Evolutionary conservation across 2,329 filamentous ascomycete genomes (phyloP).

Genomic region (Cladosporium austrohemisphaericum): DNA sequence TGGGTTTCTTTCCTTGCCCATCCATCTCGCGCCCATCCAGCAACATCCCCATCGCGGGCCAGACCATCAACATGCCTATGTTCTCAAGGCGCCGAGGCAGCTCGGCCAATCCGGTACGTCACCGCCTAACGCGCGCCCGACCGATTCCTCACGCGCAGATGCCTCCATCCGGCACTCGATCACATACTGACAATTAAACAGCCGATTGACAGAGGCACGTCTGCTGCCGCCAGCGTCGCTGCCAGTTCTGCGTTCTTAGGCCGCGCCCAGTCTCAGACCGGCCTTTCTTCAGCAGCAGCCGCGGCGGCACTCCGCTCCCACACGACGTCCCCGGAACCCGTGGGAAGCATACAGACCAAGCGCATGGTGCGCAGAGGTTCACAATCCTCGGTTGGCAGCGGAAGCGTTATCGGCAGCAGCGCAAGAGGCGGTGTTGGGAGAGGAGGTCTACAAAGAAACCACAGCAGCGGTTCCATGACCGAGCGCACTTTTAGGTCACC

Average conservation of each 20-base stretch:
- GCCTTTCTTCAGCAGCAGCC: constrained; percentile 79
- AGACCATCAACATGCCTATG: constrained; percentile 23
- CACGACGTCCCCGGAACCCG: constrained; percentile 71
- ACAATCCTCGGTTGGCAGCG: constrained; percentile 61
- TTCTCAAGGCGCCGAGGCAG: constrained; percentile 28
- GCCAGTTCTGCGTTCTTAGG: constrained; percentile 70
- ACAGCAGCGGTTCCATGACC: constrained; percentile 78
- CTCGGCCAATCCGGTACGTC: constrained; percentile 32
- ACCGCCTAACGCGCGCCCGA: neutral
- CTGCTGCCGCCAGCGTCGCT: constrained; percentile 75
- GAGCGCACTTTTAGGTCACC: constrained; percentile 81
- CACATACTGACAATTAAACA: constrained; percentile 11
- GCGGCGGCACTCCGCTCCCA: constrained; percentile 78
- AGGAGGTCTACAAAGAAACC: constrained; percentile 56
- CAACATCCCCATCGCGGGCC: neutral
- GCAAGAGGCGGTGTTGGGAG: constrained; percentile 33
- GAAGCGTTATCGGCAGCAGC: constrained; percentile 31
- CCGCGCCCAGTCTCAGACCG: constrained; percentile 59
- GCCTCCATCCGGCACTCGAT: no score
- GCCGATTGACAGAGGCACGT: constrained; percentile 58
- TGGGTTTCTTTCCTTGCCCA: neutral
- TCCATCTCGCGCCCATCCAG: neutral
- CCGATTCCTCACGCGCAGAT: no score
- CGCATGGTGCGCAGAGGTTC: constrained; percentile 74
- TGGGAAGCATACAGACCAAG: constrained; percentile 83